Evolutionary conservation across 352 stramenopile species (phyloP).

Genomic region (Aphanomyces euteiches): DNA sequence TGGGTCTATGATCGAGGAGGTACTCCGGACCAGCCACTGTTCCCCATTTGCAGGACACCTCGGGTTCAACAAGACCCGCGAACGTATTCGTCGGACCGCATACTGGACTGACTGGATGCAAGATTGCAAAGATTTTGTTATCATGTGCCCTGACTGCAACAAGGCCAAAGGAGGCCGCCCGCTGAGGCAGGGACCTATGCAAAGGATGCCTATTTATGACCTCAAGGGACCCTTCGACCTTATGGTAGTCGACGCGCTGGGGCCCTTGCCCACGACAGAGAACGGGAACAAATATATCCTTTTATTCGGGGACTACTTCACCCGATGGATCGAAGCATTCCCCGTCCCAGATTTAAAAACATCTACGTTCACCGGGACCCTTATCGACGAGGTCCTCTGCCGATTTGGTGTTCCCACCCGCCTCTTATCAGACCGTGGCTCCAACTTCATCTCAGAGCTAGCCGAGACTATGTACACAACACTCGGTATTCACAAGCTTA

Average conservation of each 20-base stretch:
- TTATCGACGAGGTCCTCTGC: constrained; percentile 1
- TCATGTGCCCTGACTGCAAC: background rate
- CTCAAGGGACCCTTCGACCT: background rate
- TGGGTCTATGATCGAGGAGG: background rate
- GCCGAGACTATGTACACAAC: no score
- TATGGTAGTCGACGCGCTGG: background rate
- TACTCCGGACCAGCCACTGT: background rate
- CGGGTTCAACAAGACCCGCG: background rate
- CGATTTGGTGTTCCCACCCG: background rate
- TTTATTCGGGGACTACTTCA: background rate
- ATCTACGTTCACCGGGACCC: background rate
- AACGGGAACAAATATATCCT: constrained; percentile 1
- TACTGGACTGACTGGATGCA: background rate
- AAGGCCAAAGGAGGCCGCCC: background rate
- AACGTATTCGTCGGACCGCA: background rate
- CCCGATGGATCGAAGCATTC: constrained; percentile 1
- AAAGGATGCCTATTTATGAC: background rate
- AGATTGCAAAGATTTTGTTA: background rate
- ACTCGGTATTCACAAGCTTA: no score
- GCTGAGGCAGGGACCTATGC: background rate
- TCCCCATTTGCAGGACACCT: background rate
- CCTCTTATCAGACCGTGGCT: no score
- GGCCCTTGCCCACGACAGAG: background rate
- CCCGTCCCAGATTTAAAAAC: background rate
- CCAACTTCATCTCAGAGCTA: no score